Conservation (phyloP, 345 rosid species). For the Turnera subulata region DNA sequence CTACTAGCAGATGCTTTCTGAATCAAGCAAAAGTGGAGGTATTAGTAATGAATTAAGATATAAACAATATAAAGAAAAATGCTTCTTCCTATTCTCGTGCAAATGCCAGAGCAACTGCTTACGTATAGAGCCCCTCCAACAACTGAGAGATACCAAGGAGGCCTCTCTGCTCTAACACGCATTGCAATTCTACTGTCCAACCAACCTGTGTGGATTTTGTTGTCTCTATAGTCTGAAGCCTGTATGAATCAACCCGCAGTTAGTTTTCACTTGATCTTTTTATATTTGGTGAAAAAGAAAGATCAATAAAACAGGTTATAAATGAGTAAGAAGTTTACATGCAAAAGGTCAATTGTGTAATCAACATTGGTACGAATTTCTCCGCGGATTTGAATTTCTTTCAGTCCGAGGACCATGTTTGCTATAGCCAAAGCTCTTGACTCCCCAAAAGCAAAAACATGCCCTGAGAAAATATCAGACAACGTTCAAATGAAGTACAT, state of each 20-base stretch:
- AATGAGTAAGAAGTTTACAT: slow-evolving; percentile 48
- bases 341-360: slow-evolving; percentile 92
- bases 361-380: slow-evolving; percentile 97
- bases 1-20: slow-evolving; percentile 98
- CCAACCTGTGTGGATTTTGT: slow-evolving; percentile 99
- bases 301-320: slow-evolving; percentile 1
- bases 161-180: slow-evolving; percentile 99
- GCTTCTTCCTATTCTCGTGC: not conserved
- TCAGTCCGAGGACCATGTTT: slow-evolving; percentile 98
- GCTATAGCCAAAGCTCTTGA: slow-evolving; percentile 98
- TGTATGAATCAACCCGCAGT: slow-evolving; percentile 29
- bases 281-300: not conserved
- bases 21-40: slow-evolving; percentile 17
- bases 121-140: slow-evolving; percentile 97
- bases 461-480: slow-evolving; percentile 49
- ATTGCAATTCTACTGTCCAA: slow-evolving; percentile 99
- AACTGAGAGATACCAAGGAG: slow-evolving; percentile 99
- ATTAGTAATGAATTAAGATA: not conserved
- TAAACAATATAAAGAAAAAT: not conserved
- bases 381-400: slow-evolving; percentile 99
- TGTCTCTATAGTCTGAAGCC: slow-evolving; percentile 95
- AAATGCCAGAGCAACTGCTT: slow-evolving; percentile 29
- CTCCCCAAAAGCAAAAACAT: slow-evolving; percentile 96
- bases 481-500: slow-evolving; percentile 7
- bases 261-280: slow-evolving; percentile 14